Conservation (phyloP, 1,284 basidiomycete genomes). For the Phellopilus nigrolimitatus region DNA sequence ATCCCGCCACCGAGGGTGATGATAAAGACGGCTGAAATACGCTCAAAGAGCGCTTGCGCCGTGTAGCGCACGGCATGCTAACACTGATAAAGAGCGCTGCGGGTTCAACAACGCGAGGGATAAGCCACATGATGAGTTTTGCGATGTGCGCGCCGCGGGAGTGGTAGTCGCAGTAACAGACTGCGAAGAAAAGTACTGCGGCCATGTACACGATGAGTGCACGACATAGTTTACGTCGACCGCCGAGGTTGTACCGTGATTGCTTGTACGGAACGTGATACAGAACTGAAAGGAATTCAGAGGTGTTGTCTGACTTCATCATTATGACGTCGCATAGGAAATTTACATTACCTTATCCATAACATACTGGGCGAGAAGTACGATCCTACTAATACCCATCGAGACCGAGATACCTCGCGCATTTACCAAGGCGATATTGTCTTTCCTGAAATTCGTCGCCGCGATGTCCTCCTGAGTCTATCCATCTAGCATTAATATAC, state of each 20-base stretch:
- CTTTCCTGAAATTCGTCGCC: conserved; percentile 3
- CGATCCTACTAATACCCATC: conserved; percentile 19
- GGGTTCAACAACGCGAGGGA: conserved; percentile 18
- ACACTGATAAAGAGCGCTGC: conserved; percentile 14
- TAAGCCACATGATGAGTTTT: conserved; percentile 18
- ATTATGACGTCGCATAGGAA: no score
- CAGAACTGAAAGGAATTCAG: neutral
- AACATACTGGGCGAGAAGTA: conserved; percentile 19
- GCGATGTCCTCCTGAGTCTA: neutral
- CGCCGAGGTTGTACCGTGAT: neutral
- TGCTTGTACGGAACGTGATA: neutral
- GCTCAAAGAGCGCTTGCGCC: neutral
- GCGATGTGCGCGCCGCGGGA: conserved; percentile 2
- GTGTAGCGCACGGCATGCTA: conserved; percentile 5
- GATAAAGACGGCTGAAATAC: conserved; percentile 7
- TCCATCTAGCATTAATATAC: neutral
- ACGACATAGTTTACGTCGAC: neutral
- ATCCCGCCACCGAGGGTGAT: conserved; percentile 15
- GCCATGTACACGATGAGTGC: conserved; percentile 14
- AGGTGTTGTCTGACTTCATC: neutral
- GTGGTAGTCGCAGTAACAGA: conserved; percentile 6
- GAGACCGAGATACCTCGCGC: conserved; percentile 19
- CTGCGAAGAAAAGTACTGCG: conserved; percentile 13
- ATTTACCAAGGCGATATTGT: conserved; percentile 16
- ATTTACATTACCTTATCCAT: conserved; percentile 12